Conservation (phyloP, 176 grass and related monocot genomes). For the Oryza meridionalis region DNA sequence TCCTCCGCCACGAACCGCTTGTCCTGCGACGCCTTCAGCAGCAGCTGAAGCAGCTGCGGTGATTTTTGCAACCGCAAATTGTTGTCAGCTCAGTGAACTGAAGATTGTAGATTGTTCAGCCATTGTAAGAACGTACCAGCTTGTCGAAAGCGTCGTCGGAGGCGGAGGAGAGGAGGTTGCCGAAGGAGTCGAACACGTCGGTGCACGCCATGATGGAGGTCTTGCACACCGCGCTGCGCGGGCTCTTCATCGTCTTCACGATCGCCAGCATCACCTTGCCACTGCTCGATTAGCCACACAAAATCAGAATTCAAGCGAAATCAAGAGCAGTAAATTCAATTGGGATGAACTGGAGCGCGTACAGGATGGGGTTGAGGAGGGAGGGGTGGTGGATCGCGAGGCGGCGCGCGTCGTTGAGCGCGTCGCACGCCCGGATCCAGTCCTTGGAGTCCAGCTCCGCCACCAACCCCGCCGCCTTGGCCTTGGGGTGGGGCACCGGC, state of each 20-base stretch:
- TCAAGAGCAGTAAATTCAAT: background rate
- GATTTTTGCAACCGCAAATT: background rate
- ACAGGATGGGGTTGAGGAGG: slow-evolving; percentile 71
- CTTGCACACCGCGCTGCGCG: slow-evolving; percentile 90
- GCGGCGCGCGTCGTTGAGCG: slow-evolving; percentile 81
- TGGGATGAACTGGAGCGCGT: background rate
- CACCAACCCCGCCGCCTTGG: slow-evolving; percentile 57
- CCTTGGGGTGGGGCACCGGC: slow-evolving; percentile 55
- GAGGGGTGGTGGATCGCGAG: slow-evolving; percentile 71
- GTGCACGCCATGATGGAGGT: slow-evolving; percentile 88
- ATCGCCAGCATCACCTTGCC: slow-evolving; percentile 64
- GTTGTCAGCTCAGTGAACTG: background rate
- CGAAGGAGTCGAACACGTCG: slow-evolving; percentile 69
- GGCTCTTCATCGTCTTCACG: slow-evolving; percentile 91
- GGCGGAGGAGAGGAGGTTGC: slow-evolving; percentile 50
- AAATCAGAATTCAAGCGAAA: no score
- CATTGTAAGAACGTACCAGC: slow-evolving; percentile 48
- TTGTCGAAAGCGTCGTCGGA: slow-evolving; percentile 70
- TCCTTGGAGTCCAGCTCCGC: slow-evolving; percentile 77
- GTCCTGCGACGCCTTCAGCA: slow-evolving; percentile 98
- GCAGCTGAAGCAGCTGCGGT: slow-evolving; percentile 79
- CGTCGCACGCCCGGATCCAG: slow-evolving; percentile 73
- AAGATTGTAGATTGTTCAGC: background rate
- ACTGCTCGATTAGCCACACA: slow-evolving; percentile 41
- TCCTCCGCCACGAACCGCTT: slow-evolving; percentile 96